Conservation (phyloP, 768 basidiomycete species). For the Rhodotorula babjevae region DNA sequence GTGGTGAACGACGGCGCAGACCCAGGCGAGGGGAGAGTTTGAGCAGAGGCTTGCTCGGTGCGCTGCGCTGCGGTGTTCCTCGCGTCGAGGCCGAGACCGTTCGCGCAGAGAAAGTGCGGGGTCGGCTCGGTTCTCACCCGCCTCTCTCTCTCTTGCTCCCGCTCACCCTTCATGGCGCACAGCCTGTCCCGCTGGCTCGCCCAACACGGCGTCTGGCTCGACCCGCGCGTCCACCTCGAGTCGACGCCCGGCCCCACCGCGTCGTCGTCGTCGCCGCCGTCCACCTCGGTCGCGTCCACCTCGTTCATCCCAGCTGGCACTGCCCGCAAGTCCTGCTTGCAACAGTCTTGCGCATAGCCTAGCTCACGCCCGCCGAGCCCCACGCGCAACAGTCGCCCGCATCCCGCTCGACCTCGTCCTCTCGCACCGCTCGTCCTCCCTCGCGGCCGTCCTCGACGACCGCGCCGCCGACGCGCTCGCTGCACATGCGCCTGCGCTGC, state of each 20-base stretch:
- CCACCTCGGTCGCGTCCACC: too few species aligned
- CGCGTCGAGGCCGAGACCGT: too few species aligned
- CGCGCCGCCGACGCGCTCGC: not conserved
- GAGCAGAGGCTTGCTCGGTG: too few species aligned
- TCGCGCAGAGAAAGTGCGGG: too few species aligned
- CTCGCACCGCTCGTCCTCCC: conserved; percentile 41
- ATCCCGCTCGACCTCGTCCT: conserved; percentile 44
- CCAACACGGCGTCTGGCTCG: conserved; percentile 22
- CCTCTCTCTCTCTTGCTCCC: too few species aligned
- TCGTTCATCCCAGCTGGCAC: not conserved
- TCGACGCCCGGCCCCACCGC: not conserved
- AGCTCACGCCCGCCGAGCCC: not conserved
- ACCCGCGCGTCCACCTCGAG: conserved; percentile 22
- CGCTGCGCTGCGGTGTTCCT: too few species aligned
- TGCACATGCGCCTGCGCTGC: conserved; percentile 41
- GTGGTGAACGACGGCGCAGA: too few species aligned
- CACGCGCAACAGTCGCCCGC: conserved; percentile 33
- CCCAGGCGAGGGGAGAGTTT: too few species aligned
- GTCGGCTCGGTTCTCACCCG: too few species aligned
- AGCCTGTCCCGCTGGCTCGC: conserved; percentile 32
- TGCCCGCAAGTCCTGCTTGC: not conserved
- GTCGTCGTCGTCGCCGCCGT: not conserved
- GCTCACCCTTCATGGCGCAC: too few species aligned
- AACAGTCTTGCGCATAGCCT: too few species aligned
- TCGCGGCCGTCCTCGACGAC: conserved; percentile 11